Evolutionary conservation across 2,329 filamentous ascomycete species (phyloP).

Genomic region (Chrysosporium queenslandicum): DNA sequence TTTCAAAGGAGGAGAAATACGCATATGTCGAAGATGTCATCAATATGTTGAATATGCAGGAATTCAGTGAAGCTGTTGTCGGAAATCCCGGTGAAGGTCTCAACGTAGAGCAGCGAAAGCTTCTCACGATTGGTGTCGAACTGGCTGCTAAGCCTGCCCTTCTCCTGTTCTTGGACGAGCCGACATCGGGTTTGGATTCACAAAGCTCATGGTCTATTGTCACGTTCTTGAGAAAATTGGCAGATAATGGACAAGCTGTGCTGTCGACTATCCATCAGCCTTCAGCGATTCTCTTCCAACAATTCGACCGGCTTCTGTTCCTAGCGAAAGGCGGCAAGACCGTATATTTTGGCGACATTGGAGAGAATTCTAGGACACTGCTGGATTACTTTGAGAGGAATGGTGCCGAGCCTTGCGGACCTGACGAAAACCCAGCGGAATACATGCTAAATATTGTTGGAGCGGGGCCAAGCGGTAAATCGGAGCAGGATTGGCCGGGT

Average conservation of each 20-base stretch:
- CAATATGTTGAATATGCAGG: slow-evolving; percentile 74
- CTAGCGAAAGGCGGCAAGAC: slow-evolving; percentile 55
- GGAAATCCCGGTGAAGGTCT: slow-evolving; percentile 72
- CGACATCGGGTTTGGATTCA: slow-evolving; percentile 80
- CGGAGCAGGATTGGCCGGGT: slow-evolving; percentile 51
- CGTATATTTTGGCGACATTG: slow-evolving; percentile 58
- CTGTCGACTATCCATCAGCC: slow-evolving; percentile 92
- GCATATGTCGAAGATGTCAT: slow-evolving; percentile 83
- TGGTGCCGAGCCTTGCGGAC: slow-evolving; percentile 49
- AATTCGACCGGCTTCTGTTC: slow-evolving; percentile 57
- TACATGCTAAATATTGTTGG: slow-evolving; percentile 54
- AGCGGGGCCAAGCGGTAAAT: slow-evolving; percentile 58
- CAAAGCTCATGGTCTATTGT: slow-evolving; percentile 87
- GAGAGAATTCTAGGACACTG: slow-evolving; percentile 46
- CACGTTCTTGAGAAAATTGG: slow-evolving; percentile 72
- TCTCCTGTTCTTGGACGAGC: slow-evolving; percentile 82
- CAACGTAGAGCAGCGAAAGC: slow-evolving; percentile 54
- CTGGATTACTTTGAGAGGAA: slow-evolving; percentile 55
- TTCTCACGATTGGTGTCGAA: slow-evolving; percentile 85
- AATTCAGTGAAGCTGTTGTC: slow-evolving; percentile 78
- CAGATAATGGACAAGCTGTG: slow-evolving; percentile 76
- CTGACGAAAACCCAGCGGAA: slow-evolving; percentile 60
- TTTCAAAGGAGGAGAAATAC: slow-evolving; percentile 62
- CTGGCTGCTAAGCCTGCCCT: slow-evolving; percentile 80
- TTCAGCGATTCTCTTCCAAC: slow-evolving; percentile 79